Evolutionary conservation across 331 rosid species (phyloP).

Genomic region (Malus hybrid): DNA sequence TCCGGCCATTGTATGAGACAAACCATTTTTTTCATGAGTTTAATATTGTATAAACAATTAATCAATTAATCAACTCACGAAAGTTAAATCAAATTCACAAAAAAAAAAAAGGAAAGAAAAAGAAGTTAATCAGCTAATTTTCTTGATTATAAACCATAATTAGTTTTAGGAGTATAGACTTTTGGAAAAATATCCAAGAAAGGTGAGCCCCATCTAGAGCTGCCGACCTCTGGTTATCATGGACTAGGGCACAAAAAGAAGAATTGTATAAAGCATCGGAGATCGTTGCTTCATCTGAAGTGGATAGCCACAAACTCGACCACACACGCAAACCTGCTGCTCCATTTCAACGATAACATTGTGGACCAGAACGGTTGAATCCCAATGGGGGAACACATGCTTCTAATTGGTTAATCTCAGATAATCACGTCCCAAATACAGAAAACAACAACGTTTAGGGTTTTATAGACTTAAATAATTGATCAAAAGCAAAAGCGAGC

Average conservation of each 20-base stretch:
- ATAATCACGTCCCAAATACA: background rate
- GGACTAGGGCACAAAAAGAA: background rate
- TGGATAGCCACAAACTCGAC: background rate
- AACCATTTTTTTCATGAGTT: no score
- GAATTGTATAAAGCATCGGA: background rate
- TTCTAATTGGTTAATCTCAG: background rate
- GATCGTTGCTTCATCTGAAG: background rate
- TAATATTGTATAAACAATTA: no score
- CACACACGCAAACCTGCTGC: background rate
- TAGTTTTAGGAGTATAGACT: background rate
- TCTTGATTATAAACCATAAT: background rate
- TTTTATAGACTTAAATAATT: background rate
- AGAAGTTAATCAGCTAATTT: background rate
- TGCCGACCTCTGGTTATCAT: background rate
- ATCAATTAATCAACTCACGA: no score
- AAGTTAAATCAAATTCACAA: no score
- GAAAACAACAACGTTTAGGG: background rate
- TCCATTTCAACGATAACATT: background rate
- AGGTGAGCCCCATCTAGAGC: background rate
- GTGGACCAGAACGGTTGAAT: background rate
- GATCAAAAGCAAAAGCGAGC: no score
- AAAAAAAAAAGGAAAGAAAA: no score
- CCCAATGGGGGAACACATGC: slow-evolving; percentile 6
- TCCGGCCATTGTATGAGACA: no score
- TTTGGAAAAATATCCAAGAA: background rate